Percentiles rank a stretch among this genome's conserved stretches.
phyloP scores from a whole-genome alignment of 345 rosid species.

The Brassica nigra region DNA sequence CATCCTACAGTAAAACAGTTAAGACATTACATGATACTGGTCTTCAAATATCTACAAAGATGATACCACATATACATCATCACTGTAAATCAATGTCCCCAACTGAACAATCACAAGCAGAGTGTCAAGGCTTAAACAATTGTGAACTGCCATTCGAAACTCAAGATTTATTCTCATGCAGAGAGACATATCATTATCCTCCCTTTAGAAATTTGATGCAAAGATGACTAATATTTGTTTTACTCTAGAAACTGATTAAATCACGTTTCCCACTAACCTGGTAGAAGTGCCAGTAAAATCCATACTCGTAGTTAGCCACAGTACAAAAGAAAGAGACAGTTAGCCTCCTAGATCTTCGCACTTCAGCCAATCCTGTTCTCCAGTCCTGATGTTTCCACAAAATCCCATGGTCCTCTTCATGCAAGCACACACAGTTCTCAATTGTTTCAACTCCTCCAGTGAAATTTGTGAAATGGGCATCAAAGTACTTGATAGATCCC shows the following conservation, averaged over 20 bases:
- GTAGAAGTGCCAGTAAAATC: conserved; percentile 92
- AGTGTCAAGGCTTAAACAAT: not conserved
- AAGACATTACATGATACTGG: conserved; percentile 13
- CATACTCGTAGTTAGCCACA: conserved; percentile 90
- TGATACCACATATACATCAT: not conserved
- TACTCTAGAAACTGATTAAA: conserved; percentile 4
- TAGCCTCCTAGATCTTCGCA: conserved; percentile 81
- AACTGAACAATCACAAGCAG: conserved; percentile 16
- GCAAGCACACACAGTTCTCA: conserved; percentile 90
- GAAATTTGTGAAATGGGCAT: conserved; percentile 87
- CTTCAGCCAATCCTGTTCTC: conserved; percentile 97
- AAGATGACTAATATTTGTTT: conserved; percentile 9
- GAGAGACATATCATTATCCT: not conserved
- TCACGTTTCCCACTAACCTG: conserved; percentile 57
- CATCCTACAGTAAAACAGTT: conserved; percentile 62
- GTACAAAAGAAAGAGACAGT: conserved; percentile 83
- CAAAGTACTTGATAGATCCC: conserved; percentile 84
- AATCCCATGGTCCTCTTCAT: conserved; percentile 91
- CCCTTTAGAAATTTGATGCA: not conserved
- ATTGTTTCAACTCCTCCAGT: conserved; percentile 90
- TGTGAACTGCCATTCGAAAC: conserved; percentile 13
- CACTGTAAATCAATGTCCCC: not conserved
- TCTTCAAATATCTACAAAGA: not conserved
- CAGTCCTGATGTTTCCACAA: conserved; percentile 98
- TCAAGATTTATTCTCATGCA: not conserved